These are phyloP conservation scores for Penicillium hordei DNA, from an alignment of 2,329 filamentous ascomycete genomes.

Conservation along the genomic window DNA sequence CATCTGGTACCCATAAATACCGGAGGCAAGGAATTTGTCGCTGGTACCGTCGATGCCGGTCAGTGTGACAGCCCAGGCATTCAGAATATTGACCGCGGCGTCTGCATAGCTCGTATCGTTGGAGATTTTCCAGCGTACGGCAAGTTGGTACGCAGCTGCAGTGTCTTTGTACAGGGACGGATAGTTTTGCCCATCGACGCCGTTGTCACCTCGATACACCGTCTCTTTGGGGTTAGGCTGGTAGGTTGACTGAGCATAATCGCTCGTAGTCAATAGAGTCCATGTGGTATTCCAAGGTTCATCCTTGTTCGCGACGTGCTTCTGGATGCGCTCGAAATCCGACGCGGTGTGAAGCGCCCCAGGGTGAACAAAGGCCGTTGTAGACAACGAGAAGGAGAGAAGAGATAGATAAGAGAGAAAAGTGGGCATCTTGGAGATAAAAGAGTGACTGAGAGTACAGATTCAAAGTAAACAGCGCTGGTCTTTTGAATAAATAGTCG, in stretches of 20 bases:
- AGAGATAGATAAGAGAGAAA: neutral
- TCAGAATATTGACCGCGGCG: neutral
- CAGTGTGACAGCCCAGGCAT: neutral
- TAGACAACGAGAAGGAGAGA: neutral
- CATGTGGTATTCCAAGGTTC: neutral
- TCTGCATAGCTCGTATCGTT: neutral
- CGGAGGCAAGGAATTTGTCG: neutral
- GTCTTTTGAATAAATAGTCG: neutral
- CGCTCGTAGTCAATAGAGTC: neutral
- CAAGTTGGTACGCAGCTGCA: neutral
- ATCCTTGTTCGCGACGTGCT: neutral
- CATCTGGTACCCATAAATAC: neutral
- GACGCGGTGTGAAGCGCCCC: neutral
- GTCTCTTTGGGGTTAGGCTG: neutral
- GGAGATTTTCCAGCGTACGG: neutral
- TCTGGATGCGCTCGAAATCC: neutral
- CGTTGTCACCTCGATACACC: neutral
- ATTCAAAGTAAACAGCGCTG: neutral
- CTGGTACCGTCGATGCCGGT: neutral
- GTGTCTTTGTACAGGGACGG: neutral
- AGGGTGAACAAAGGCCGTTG: neutral
- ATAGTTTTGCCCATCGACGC: neutral
- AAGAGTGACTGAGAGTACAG: neutral
- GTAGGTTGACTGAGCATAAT: neutral
- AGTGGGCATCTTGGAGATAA: neutral